These are phyloP conservation scores for Phytophthora meadii DNA, from an alignment of 352 stramenopile species.

Conservation along the genomic window DNA sequence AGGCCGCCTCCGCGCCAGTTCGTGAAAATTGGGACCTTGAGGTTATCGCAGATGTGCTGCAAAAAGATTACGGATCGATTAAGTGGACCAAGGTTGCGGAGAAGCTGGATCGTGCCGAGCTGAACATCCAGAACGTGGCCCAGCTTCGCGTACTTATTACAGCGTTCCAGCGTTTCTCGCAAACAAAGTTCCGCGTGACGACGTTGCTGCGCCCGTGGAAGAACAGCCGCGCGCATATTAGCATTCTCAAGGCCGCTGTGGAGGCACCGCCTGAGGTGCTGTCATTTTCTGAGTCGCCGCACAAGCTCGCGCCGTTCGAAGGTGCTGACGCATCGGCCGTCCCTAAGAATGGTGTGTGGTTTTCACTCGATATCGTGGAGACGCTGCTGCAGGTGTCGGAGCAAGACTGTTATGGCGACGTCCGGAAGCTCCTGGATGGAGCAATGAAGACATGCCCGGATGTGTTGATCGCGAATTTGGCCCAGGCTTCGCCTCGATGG, in stretches of 20 bases:
- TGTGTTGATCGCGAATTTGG: conserved; percentile 88
- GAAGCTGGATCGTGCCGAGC: conserved; percentile 83
- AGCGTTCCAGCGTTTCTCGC: conserved; percentile 83
- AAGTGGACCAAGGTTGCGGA: conserved; percentile 89
- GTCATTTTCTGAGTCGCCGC: conserved; percentile 79
- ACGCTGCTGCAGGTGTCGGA: conserved; percentile 81
- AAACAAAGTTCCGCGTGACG: conserved; percentile 80
- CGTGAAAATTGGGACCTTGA: conserved; percentile 83
- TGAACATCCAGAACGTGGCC: conserved; percentile 64
- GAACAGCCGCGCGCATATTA: conserved; percentile 78
- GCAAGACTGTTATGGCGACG: conserved; percentile 85
- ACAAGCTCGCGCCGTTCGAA: conserved; percentile 87
- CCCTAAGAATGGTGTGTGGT: conserved; percentile 89
- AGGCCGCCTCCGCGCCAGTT: conserved; percentile 34
- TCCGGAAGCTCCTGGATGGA: conserved; percentile 78
- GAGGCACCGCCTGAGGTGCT: conserved; percentile 83
- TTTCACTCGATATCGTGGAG: conserved; percentile 86
- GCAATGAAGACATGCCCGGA: conserved; percentile 88
- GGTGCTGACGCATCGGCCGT: conserved; percentile 85
- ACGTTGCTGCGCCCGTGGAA: conserved; percentile 83
- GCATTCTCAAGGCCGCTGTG: conserved; percentile 79
- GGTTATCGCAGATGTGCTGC: conserved; percentile 85
- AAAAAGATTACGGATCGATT: conserved; percentile 86
- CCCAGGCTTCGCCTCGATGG: conserved; percentile 76
- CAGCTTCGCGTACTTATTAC: conserved; percentile 80